Evolutionary conservation across 1,139 yeast species (phyloP), one percentile per base, ranked within the genome.

Genomic region (Pichia inconspicua): DNA sequence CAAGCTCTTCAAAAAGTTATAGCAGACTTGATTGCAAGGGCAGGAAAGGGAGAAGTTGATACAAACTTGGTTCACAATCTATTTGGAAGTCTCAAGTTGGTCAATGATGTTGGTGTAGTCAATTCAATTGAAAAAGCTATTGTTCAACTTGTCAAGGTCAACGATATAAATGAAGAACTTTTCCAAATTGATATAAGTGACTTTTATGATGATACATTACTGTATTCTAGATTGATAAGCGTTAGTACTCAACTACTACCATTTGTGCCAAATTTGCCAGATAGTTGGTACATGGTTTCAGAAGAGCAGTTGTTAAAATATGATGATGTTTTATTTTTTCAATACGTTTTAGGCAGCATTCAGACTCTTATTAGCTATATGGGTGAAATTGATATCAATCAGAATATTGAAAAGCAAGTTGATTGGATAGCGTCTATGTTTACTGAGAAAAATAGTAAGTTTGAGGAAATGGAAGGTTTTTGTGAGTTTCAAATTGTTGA

Each of bases 241-340:
- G 56, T 52, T 2, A 42, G 63, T 19, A 44, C 63, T 34, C 58
- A 55, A 0, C 41, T 54, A 15, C 32, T 60, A 4, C 62, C 61
- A 5, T 35, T 38, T 10, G 30, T 39, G 5, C 19, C 41, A 27
- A 15, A 4, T 27, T 22, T 60, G 5, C 61, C 64, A 3, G 44
- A 53, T 1, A 51, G 54, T 1, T 40, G 63, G 14, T 62, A 63
- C 32, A 36, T 57, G 25, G 44, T 60, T n/a, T 22, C 58, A 0
- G 51, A 48, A 27, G 41, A 48, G 2, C 64, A 59, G 22, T 52
- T 62, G 25, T 48, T 47, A 1, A 25, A 46, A 2, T 49, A 54
- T 4, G 55, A 59, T 41, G 68, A 65, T 47, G 31, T 62, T 2
- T 46, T 64, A 15, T 53, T 58, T 27, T 55, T 53, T 37, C 52